These are phyloP conservation scores for Eucalyptus regnans DNA, from an alignment of 345 rosid species.

Conservation along the genomic window DNA sequence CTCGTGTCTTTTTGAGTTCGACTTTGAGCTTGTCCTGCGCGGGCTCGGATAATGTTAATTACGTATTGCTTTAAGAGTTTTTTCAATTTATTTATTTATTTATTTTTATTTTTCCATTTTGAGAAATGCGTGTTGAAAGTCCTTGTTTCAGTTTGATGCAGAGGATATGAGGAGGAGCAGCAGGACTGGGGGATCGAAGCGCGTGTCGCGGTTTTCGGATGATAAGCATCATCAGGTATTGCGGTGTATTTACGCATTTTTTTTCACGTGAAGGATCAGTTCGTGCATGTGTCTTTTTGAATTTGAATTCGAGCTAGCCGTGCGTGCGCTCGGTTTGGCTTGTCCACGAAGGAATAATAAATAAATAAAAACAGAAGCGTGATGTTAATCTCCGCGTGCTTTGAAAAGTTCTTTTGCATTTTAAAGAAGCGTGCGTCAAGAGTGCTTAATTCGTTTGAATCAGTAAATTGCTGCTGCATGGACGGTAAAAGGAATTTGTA, in stretches of 20 bases:
- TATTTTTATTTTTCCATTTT: background rate
- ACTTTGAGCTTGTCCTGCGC: background rate
- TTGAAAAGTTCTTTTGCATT: background rate
- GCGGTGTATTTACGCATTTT: background rate
- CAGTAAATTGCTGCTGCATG: background rate
- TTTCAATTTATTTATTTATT: too few species aligned
- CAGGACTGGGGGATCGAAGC: background rate
- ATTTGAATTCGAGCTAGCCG: background rate
- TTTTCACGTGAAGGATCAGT: background rate
- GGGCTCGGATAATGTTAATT: background rate
- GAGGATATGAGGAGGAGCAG: background rate
- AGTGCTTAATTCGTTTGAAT: background rate
- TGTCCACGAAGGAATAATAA: background rate
- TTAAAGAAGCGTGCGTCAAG: background rate
- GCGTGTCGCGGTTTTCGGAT: background rate
- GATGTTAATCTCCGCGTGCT: background rate
- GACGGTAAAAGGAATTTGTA: background rate
- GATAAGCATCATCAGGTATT: conserved; percentile 53
- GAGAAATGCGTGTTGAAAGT: background rate
- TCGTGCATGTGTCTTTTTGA: background rate
- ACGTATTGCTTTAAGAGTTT: background rate
- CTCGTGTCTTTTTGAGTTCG: background rate
- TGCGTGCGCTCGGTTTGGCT: background rate
- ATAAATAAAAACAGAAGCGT: background rate
- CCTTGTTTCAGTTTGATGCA: too few species aligned